Evolutionary conservation across 2,329 filamentous ascomycete genomes (phyloP), one percentile per base, ranked within the genome.

Genomic region (Fusarium sp.): DNA sequence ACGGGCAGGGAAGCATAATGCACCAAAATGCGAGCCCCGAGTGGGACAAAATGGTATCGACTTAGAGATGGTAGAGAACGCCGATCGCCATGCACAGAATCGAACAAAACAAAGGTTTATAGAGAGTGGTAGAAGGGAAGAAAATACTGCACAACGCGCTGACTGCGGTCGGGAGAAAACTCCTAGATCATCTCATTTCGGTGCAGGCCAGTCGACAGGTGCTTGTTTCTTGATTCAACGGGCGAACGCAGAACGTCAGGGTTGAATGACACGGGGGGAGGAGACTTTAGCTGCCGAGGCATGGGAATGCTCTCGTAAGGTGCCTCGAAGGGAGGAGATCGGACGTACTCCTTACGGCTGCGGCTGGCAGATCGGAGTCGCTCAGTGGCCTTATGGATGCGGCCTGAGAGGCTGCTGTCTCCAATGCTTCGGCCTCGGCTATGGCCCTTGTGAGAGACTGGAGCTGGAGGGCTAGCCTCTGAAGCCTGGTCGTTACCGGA

Each of bases 341-440:
- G 62, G 8, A 55, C 47, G 33, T 72, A 67, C 63, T 82, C 83
- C 69, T 86, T 86, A 43, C 84, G 83, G 51, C 83, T 84, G 17
- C 88, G 85, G 75, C 87, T 89, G 3, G 81, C 87, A 6, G 87
- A 89, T 21, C 88, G 84, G 73, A 90, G 84, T 47, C 87, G 84
- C 71, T 90, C 88, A 0, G 87, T 88, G 0, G 86, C 87, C 46
- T 88, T 87, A 61, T 83, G 84, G 65, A 89, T 78, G 33, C 87
- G 86, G 5, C 84, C 83, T 3, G 85, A 81, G 62, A 89, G 80
- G 75, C 83, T 81, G 65, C 81, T 82, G 51, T 88, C 85, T 31
- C 81, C 83, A 62, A 78, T 83, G 76, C 87, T 90, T 51, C 87
- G 84, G 11, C 88, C 87, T 26, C 89, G 87, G 69, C 76, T 83